These are phyloP conservation scores for Nepenthes gracilis DNA, from an alignment of 148 eudicot genomes.

Conservation along the genomic window DNA sequence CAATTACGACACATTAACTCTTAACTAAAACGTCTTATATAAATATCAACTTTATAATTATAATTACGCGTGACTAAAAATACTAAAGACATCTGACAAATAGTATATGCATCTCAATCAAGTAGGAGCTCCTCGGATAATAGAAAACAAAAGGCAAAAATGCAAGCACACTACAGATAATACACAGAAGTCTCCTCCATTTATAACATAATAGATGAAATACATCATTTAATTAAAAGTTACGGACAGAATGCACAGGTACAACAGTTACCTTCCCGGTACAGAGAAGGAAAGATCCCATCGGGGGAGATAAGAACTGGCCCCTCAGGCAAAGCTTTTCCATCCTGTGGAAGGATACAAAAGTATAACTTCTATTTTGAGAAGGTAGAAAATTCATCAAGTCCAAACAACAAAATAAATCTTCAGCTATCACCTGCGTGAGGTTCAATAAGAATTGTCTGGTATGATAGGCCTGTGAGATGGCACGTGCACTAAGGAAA, in stretches of 20 bases:
- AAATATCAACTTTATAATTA: not conserved
- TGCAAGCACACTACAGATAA: too few relatives aligned
- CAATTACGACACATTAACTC: not conserved
- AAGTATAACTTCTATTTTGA: conserved; percentile 3
- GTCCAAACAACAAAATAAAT: not conserved
- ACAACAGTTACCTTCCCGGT: conserved; percentile 64
- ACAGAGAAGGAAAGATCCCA: conserved; percentile 94
- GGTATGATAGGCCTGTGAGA: conserved; percentile 79
- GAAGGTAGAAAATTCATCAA: not conserved
- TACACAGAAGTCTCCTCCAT: too few relatives aligned
- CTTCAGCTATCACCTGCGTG: conserved; percentile 54
- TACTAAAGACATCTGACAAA: too few relatives aligned
- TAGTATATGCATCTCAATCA: too few relatives aligned
- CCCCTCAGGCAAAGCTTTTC: conserved; percentile 88
- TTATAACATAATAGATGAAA: not conserved
- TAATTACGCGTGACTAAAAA: too few relatives aligned
- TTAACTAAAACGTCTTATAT: not conserved
- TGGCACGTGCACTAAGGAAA: conserved; percentile 94
- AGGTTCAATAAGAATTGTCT: conserved; percentile 83
- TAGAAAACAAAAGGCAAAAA: too few relatives aligned
- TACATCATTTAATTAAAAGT: not conserved
- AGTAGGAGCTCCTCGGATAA: too few relatives aligned
- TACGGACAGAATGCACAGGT: not conserved
- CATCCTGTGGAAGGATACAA: conserved; percentile 43
- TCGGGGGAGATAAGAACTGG: conserved; percentile 95